A percentile compares a stretch with the other conserved stretches of the same genome.
phyloP scores from a whole-genome alignment of 2,329 filamentous ascomycete species.

The Westerdykella sp. region DNA sequence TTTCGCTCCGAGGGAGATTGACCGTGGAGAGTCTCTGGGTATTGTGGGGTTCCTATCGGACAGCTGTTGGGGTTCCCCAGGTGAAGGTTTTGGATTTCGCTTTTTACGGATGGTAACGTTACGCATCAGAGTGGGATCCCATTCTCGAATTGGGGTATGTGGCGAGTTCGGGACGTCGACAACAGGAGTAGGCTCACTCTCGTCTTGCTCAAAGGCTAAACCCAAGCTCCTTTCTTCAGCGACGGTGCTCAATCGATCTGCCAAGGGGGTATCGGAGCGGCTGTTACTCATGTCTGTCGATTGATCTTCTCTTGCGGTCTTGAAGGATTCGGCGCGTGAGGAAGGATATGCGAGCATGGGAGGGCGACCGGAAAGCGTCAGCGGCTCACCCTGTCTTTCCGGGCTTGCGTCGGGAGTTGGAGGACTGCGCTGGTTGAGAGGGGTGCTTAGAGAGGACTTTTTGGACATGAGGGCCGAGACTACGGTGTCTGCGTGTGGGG shows the following conservation, averaged over 20 bases:
- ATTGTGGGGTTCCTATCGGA: slow-evolving; percentile 5
- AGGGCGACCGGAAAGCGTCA: slow-evolving; percentile 19
- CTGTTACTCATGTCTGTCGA: slow-evolving; percentile 30
- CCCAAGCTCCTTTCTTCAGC: slow-evolving; percentile 30
- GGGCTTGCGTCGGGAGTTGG: slow-evolving; percentile 37
- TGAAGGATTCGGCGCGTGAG: slow-evolving; percentile 42
- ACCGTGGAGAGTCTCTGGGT: slow-evolving; percentile 17
- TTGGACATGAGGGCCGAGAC: slow-evolving; percentile 35
- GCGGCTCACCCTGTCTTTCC: slow-evolving; percentile 23
- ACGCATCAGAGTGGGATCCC: slow-evolving; percentile 38
- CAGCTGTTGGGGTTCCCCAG: slow-evolving; percentile 6
- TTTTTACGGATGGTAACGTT: slow-evolving; percentile 39
- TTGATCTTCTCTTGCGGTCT: slow-evolving; percentile 41
- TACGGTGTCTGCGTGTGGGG: slow-evolving; percentile 38
- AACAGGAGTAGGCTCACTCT: slow-evolving; percentile 29
- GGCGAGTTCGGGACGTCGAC: neutral
- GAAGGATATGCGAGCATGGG: slow-evolving; percentile 34
- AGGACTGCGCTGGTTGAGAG: slow-evolving; percentile 37
- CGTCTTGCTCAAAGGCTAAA: slow-evolving; percentile 31
- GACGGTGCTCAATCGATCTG: slow-evolving; percentile 23
- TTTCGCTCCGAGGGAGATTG: too few species aligned
- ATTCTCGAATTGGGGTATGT: slow-evolving; percentile 32
- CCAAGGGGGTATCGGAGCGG: slow-evolving; percentile 22
- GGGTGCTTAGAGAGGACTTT: slow-evolving; percentile 37
- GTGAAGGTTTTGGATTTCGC: slow-evolving; percentile 22